phyloP scores from a whole-genome alignment of 2,329 filamentous ascomycete species.

The Leptodontidium sp. region DNA sequence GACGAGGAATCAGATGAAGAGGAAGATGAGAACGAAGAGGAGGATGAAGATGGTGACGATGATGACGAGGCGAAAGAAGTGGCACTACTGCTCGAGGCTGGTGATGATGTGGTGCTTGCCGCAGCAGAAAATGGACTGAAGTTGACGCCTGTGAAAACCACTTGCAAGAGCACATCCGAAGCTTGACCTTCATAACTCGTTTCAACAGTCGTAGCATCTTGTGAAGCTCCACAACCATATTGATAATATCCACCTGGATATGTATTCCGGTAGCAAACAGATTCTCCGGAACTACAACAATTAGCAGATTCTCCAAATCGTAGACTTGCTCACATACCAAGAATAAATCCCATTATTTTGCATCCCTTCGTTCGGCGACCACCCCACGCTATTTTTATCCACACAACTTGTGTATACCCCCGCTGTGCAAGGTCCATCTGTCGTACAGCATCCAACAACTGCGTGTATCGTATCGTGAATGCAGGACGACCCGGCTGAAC shows the following conservation, averaged over 20 bases:
- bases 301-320: conserved; percentile 27
- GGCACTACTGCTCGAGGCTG: conserved; percentile 9
- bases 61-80: conserved; percentile 21
- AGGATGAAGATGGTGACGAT: conserved; percentile 10
- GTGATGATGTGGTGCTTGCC: conserved; percentile 21
- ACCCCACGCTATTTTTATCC: conserved; percentile 41
- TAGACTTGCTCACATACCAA: conserved; percentile 38
- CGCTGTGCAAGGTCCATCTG: conserved; percentile 41
- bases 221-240: conserved; percentile 42
- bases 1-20: conserved; percentile 21
- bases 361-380: conserved; percentile 33
- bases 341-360: conserved; percentile 43
- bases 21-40: not conserved
- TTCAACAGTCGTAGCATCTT: conserved; percentile 36
- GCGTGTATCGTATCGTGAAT: conserved; percentile 42
- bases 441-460: conserved; percentile 44
- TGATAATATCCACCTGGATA: conserved; percentile 43
- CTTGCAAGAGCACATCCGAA: conserved; percentile 39
- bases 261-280: conserved; percentile 42
- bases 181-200: conserved; percentile 43
- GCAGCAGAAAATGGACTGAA: conserved; percentile 32
- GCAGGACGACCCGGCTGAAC: conserved; percentile 43
- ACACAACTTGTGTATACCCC: conserved; percentile 46
- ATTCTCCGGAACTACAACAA: conserved; percentile 32
- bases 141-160: conserved; percentile 42